A percentile compares a stretch with the other conserved stretches of the same genome.
phyloP scores from a whole-genome alignment of 306 rosid species.

The Vicia faba region DNA sequence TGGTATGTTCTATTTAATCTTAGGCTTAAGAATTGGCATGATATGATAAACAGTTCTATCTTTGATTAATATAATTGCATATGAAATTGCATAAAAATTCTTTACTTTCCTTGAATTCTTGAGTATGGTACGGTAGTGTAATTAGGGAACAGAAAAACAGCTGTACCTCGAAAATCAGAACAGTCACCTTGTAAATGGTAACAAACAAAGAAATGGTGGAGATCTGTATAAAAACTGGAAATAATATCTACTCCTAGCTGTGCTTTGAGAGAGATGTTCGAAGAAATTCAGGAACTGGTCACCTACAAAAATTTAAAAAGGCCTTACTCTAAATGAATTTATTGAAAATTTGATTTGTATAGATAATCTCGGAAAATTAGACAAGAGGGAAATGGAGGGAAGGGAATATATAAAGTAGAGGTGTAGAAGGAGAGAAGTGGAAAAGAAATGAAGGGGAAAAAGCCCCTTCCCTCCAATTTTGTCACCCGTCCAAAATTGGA shows the following conservation, averaged over 20 bases:
- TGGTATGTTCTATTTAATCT: conserved; percentile 57
- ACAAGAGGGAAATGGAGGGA: not conserved
- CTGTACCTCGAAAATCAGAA: not conserved
- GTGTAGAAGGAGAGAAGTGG: not conserved
- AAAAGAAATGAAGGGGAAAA: not conserved
- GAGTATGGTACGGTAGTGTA: not conserved
- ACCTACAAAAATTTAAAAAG: not conserved
- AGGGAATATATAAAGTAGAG: not conserved
- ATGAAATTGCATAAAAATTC: conserved; percentile 3
- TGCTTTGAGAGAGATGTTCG: not conserved
- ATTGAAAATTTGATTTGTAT: not conserved
- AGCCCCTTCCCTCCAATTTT: not conserved
- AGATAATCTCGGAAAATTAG: not conserved
- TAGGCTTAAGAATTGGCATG: conserved; percentile 24
- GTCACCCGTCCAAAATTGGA: not conserved
- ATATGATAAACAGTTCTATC: conserved; percentile 25
- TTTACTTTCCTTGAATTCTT: not conserved
- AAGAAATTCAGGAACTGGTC: not conserved
- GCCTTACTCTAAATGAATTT: not conserved
- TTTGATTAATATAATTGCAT: conserved; percentile 23
- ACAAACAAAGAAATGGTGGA: not conserved
- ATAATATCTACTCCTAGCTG: conserved; percentile 1
- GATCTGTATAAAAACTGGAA: not conserved
- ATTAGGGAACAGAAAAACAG: not conserved
- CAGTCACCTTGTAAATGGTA: not conserved